Evolutionary conservation across 345 rosid species (phyloP).

Genomic region (Dovyalis caffra): DNA sequence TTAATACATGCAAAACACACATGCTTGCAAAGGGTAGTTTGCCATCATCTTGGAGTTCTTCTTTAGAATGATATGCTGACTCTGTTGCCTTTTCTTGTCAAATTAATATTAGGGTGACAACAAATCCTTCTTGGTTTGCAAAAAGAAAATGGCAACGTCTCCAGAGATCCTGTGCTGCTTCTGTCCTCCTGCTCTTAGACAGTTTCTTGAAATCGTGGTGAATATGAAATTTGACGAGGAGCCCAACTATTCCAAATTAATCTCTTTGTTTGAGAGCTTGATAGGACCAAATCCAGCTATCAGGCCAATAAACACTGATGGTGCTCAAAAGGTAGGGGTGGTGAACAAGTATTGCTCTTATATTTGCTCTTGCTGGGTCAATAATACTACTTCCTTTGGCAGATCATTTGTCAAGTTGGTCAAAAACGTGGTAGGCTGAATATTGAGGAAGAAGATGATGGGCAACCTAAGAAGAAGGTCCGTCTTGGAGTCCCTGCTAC

Average conservation of each 20-base stretch:
- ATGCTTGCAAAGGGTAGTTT: background rate
- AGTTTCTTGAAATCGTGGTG: conserved; percentile 33
- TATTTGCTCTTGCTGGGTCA: background rate
- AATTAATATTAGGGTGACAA: conserved; percentile 25
- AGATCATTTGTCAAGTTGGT: conserved; percentile 61
- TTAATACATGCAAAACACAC: background rate
- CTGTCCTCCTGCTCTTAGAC: conserved; percentile 32
- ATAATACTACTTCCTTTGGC: conserved; percentile 21
- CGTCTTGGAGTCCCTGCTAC: conserved; percentile 39
- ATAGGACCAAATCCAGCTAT: conserved; percentile 36
- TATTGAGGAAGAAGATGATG: conserved; percentile 32
- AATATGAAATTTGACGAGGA: conserved; percentile 41
- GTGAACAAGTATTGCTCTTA: background rate
- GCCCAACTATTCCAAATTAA: conserved; percentile 31
- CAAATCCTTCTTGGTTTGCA: conserved; percentile 36
- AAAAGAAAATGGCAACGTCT: conserved; percentile 39
- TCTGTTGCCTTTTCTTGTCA: background rate
- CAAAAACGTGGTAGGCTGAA: conserved; percentile 37
- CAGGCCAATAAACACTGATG: conserved; percentile 38
- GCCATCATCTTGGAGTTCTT: background rate
- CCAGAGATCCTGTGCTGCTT: conserved; percentile 34
- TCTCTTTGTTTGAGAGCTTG: conserved; percentile 33
- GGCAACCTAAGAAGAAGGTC: conserved; percentile 33
- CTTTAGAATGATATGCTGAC: background rate
- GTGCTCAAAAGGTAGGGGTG: conserved; percentile 32